Conservation (phyloP, 2,329 filamentous ascomycete genomes). For the Fusarium chlamydosporum region DNA sequence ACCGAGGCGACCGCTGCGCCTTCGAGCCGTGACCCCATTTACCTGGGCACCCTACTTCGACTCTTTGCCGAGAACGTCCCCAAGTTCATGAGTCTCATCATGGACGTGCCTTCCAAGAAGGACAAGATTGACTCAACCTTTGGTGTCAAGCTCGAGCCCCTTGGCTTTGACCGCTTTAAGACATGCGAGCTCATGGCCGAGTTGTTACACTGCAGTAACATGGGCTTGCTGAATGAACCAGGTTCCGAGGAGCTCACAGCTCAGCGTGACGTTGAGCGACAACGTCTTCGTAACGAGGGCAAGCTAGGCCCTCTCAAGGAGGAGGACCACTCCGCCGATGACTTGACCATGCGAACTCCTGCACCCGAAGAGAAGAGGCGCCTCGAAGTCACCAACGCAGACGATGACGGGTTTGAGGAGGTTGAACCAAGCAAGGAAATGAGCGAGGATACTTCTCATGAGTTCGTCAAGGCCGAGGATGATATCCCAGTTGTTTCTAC, state of each 20-base stretch:
- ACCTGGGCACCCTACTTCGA: conserved; percentile 89
- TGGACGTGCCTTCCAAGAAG: conserved; percentile 80
- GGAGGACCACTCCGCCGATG: conserved; percentile 65
- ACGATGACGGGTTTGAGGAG: conserved; percentile 94
- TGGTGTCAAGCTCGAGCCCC: conserved; percentile 89
- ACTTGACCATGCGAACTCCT: conserved; percentile 71
- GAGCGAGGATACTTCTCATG: conserved; percentile 78
- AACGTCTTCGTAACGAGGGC: conserved; percentile 82
- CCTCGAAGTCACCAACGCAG: conserved; percentile 83
- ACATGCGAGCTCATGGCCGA: conserved; percentile 99
- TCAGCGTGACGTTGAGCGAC: conserved; percentile 83
- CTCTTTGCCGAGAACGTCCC: conserved; percentile 92
- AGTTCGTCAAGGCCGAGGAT: conserved; percentile 73
- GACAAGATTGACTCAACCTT: conserved; percentile 88
- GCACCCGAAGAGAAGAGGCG: conserved; percentile 74
- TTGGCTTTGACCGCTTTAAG: conserved; percentile 98
- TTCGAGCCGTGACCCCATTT: conserved; percentile 92
- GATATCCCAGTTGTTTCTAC: conserved; percentile 59
- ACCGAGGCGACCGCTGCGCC: conserved; percentile 83
- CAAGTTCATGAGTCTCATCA: conserved; percentile 92
- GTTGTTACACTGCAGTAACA: conserved; percentile 96
- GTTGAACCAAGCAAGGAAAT: conserved; percentile 79
- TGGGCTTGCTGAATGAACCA: conserved; percentile 92
- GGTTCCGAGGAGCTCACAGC: conserved; percentile 91
- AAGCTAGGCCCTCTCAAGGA: conserved; percentile 68